Conservation (phyloP, 306 rosid species). For the Prunus mume region DNA sequence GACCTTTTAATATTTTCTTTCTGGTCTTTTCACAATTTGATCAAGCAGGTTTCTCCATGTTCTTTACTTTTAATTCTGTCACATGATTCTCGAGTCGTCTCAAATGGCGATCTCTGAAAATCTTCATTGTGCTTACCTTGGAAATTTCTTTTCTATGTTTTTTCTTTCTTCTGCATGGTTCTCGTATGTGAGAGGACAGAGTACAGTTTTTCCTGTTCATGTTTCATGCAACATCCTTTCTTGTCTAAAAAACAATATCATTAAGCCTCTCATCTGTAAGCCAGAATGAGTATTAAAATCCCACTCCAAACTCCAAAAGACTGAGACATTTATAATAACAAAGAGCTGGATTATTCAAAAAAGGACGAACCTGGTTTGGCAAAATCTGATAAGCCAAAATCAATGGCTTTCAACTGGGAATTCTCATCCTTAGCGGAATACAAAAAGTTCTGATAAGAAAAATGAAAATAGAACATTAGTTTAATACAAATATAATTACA, state of each 20-base stretch:
- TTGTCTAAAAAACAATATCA: background rate
- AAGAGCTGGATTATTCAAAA: conserved; percentile 7
- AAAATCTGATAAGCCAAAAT: no score
- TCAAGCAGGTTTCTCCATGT: background rate
- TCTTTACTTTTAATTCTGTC: background rate
- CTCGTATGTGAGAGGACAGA: background rate
- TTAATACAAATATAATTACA: background rate
- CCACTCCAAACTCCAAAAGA: conserved; percentile 5
- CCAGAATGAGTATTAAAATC: conserved; percentile 20
- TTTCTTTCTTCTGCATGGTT: background rate
- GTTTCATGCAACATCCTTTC: background rate
- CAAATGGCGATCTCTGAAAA: background rate
- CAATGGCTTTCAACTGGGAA: no score
- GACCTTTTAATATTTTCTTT: background rate
- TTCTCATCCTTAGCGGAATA: conserved; percentile 36
- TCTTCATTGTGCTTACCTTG: background rate
- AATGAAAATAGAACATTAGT: background rate
- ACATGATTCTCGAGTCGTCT: background rate
- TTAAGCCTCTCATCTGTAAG: conserved; percentile 14
- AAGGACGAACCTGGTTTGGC: conserved; percentile 53
- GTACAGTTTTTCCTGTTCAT: background rate
- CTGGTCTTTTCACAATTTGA: background rate
- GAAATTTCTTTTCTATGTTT: background rate
- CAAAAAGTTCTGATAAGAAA: conserved; percentile 66
- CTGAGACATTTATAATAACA: conserved; percentile 18